Evolutionary conservation across 1,139 yeast genomes (phyloP), one percentile per base, ranked within the genome.

Genomic region (Kodamaea arcana): DNA sequence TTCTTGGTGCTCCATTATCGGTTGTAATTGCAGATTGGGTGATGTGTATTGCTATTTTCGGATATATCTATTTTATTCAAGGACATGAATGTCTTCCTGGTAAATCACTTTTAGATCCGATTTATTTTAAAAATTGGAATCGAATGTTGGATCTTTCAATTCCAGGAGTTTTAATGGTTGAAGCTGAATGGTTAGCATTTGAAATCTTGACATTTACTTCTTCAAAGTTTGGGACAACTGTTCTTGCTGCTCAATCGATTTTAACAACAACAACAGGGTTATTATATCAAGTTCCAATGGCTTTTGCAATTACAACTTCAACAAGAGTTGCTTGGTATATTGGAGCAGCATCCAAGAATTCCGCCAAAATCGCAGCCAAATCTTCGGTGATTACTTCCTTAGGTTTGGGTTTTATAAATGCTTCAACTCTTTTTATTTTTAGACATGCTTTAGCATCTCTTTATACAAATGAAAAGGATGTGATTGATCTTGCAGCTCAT

Each of bases 321-420:
- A 82, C 92, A 0, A 69, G 92, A 58, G 72, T 83, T 29, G 94
- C 92, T 1, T 81, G 86, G 77, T 81, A 68, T 47, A 72, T 83
- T 41, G 94, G 94, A 7, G 83, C 87, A 1, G 84, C 84, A 1
- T 69, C 80, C 3, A 72, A 68, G 39, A 44, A 50, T 14, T 64
- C 81, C 0, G 76, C 82, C 0, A 51, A 57, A n/a, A 60, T 57
- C 2, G 68, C 73, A 1, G 52, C 67, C 8, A 51, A 58, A 12
- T 71, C 78, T 0, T 56, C 78, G 2, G 48, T 78, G 26, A 32
- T 54, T 6, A 44, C 68, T 2, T 65, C 81, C 0, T 40, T 71
- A 3, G 34, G 56, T 1, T 54, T 76, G 33, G 84, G 84, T 0
- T 25, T 58, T 0, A 21, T 67, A 25, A 70, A 64, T 39, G 72